phyloP scores from a whole-genome alignment of 140 eudicot genomes.

The Senecio squalidus region DNA sequence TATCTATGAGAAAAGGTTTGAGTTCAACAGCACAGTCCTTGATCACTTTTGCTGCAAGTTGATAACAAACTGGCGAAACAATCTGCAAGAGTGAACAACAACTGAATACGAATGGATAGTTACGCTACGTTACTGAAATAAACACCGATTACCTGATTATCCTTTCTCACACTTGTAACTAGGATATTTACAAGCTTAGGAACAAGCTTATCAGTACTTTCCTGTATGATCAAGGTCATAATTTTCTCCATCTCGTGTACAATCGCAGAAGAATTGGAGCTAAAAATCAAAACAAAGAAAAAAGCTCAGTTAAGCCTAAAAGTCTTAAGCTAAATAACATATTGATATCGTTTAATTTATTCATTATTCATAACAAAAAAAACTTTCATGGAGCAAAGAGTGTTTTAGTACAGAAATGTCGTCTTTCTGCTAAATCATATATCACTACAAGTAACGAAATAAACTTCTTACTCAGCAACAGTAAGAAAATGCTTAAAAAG shows the following conservation, averaged over 20 bases:
- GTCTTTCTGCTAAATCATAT: too few relatives aligned
- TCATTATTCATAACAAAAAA: background rate
- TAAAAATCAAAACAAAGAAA: background rate
- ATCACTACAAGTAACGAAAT: too few relatives aligned
- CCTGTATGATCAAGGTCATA: conserved; percentile 38
- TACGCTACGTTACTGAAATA: background rate
- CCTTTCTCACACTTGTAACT: conserved; percentile 12
- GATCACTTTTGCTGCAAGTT: conserved; percentile 44
- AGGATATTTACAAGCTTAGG: conserved; percentile 26
- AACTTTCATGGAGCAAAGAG: too few relatives aligned
- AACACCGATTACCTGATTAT: conserved; percentile 18
- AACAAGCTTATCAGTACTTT: conserved; percentile 19
- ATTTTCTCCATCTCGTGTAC: conserved; percentile 23
- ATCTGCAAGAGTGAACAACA: conserved; percentile 28
- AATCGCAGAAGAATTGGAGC: conserved; percentile 23
- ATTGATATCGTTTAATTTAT: background rate
- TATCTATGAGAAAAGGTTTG: conserved; percentile 15
- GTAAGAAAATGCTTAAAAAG: conserved; percentile 27
- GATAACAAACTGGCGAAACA: conserved; percentile 43
- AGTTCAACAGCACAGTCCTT: conserved; percentile 29
- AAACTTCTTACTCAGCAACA: conserved; percentile 19
- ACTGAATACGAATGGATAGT: background rate
- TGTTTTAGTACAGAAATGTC: too few relatives aligned
- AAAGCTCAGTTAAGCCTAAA: conserved; percentile 1
- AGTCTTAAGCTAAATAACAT: background rate